These are phyloP conservation scores for Kodamaea kaohsiungensis DNA, from an alignment of 805 yeast species.

Conservation along the genomic window DNA sequence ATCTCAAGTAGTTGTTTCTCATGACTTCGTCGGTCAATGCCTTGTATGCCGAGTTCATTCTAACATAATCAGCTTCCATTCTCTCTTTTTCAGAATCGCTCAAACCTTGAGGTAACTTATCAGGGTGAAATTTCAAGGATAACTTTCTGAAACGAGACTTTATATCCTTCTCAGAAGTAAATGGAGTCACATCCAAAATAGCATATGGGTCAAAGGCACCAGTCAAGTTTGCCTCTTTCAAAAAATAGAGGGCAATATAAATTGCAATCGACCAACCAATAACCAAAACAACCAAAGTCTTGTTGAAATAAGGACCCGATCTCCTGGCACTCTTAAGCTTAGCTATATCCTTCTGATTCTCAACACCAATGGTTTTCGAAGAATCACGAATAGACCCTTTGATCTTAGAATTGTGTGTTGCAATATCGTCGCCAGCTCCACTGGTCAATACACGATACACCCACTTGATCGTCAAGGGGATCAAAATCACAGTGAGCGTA, in stretches of 20 bases:
- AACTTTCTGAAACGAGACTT: conserved; percentile 83
- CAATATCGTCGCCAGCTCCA: conserved; percentile 17
- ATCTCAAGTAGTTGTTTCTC: conserved; percentile 76
- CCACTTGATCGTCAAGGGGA: conserved; percentile 59
- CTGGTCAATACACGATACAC: conserved; percentile 15
- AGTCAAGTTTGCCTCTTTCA: conserved; percentile 46
- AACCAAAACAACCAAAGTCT: conserved; percentile 30
- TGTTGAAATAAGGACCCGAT: conserved; percentile 40
- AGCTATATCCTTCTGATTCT: conserved; percentile 22
- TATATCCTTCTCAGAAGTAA: conserved; percentile 73
- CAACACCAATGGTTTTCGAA: conserved; percentile 35
- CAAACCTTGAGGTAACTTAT: conserved; percentile 71
- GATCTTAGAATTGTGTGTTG: conserved; percentile 22
- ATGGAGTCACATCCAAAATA: conserved; percentile 68
- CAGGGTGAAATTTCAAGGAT: conserved; percentile 90
- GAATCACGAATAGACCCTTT: conserved; percentile 33
- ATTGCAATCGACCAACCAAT: conserved; percentile 66
- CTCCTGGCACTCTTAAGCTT: conserved; percentile 28
- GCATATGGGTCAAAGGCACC: conserved; percentile 87
- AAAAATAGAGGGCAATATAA: conserved; percentile 35
- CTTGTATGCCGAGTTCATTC: conserved; percentile 88
- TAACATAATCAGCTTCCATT: conserved; percentile 75
- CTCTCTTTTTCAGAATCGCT: conserved; percentile 54
- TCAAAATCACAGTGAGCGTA: conserved; percentile 59
- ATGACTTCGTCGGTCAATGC: conserved; percentile 89